Evolutionary conservation across 2,329 filamentous ascomycete species (phyloP).

Genomic region (Rutstroemia sp.): DNA sequence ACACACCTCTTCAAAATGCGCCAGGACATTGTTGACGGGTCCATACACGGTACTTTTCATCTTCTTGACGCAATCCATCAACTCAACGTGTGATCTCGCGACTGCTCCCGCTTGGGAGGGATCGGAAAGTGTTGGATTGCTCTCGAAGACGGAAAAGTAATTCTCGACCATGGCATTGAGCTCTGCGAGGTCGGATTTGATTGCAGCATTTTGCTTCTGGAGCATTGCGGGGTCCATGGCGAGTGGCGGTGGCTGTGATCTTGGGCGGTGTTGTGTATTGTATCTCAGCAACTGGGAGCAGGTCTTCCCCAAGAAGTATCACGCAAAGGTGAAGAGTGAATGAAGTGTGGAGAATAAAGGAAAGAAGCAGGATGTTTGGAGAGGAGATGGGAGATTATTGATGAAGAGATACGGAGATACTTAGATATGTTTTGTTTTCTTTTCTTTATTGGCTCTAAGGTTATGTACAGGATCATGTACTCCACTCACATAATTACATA

Average conservation of each 20-base stretch:
- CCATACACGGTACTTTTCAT: slow-evolving; percentile 1
- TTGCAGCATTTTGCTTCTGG: not conserved
- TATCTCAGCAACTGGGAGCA: not conserved
- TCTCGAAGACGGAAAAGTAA: not conserved
- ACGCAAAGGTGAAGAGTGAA: not conserved
- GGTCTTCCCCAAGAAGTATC: not conserved
- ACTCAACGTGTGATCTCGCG: not conserved
- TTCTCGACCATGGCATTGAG: not conserved
- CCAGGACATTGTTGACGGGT: not conserved
- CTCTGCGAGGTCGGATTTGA: not conserved
- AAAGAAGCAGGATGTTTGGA: no score
- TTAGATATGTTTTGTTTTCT: no score
- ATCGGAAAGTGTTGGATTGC: not conserved
- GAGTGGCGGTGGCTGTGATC: not conserved
- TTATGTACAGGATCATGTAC: no score
- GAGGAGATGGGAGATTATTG: no score
- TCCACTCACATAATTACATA: no score
- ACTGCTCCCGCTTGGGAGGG: not conserved
- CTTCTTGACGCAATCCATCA: not conserved
- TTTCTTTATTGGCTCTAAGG: no score
- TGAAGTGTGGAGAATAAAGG: no score
- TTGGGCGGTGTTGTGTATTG: not conserved
- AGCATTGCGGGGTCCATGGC: not conserved
- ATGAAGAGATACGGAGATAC: no score
- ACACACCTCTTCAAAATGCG: not conserved